phyloP scores from a whole-genome alignment of 2,329 filamentous ascomycete species.

The Orbilia blumenaviensis region DNA sequence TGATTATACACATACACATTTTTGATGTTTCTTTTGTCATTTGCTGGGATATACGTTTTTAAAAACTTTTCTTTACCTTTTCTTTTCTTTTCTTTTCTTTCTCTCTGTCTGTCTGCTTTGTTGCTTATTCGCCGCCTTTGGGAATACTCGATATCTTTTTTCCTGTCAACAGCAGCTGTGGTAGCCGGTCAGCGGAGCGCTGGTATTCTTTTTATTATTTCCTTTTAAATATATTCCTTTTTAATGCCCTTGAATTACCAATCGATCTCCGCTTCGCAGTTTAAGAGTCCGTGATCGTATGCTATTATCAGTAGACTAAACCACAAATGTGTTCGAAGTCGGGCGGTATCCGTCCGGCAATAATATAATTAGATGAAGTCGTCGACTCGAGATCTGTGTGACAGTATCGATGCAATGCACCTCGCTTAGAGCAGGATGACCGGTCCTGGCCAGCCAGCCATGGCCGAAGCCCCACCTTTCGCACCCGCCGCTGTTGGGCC shows the following conservation, averaged over 20 bases:
- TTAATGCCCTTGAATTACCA: neutral
- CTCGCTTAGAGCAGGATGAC: constrained; percentile 4
- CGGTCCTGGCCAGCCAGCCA: neutral
- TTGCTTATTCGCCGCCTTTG: neutral
- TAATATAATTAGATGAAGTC: too few species aligned
- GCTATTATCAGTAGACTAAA: too few species aligned
- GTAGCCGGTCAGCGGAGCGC: neutral
- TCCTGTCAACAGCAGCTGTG: neutral
- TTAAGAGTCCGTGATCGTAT: neutral
- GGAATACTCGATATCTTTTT: constrained; percentile 3
- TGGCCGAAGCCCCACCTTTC: neutral
- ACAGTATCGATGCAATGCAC: neutral
- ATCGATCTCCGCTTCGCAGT: neutral
- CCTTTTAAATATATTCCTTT: constrained; percentile 5
- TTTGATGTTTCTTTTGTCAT: neutral
- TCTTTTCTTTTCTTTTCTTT: neutral
- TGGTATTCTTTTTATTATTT: neutral
- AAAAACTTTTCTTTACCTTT: too few species aligned
- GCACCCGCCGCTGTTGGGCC: too few species aligned
- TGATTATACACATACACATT: neutral
- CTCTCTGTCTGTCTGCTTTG: neutral
- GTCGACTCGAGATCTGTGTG: neutral
- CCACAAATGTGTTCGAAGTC: too few species aligned
- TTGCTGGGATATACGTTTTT: neutral
- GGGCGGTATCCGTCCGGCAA: too few species aligned